Base-by-base conservation (phyloP, 139 green algal genomes). In the Diplosphaera chodatii region DNA sequence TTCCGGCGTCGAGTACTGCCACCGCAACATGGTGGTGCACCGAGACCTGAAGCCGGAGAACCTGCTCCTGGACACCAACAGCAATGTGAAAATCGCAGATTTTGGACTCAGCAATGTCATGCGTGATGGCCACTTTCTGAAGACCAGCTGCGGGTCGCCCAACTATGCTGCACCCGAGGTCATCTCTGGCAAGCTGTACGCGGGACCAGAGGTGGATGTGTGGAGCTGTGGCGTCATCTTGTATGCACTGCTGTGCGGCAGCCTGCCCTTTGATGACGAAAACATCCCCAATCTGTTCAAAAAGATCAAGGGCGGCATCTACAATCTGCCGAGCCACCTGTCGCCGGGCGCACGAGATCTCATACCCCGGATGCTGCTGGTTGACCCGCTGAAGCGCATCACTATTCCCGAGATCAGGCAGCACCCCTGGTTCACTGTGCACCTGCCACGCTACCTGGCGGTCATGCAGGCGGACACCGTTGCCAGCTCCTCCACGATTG, bases 261-360 rank as follows among this genome's bases (percentile, higher is more conserved):
- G 78, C 64, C 86, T 99, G 71, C 95, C 95, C 29, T 99, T 99
- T 86, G 95, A 99, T 77, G 95, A 99, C 76, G 95, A 99, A 73
- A 98, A 98, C 84, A 99, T 99, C 75, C 95, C 95, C 63, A 99
- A 98, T 81, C 90, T 99, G 62, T 99, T 99, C 84, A 98, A 97
- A 74, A 99, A 99, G 82, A 99, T 99, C 84, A 99, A 99, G 84
- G 88, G 74, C 29, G 90, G 90, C 56, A 97, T 98, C 64, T 99
- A 98, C 85, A 96, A 92, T 34, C 87, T 99, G 73, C 95, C 95
- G 29, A 91, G 73, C 40, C 91, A 99, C 83, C 86, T 99, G 37
- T 96, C 88, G 5, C 80, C 88, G 66, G 91, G 93, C 1, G 93
- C 95, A 15, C 83, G 94, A 29, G 96, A 99, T 75, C 87, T 99